A percentile compares a stretch with the other conserved stretches of the same genome.
phyloP scores from a whole-genome alignment of 2,329 filamentous ascomycete species.

The Hypoxylon sp. region DNA sequence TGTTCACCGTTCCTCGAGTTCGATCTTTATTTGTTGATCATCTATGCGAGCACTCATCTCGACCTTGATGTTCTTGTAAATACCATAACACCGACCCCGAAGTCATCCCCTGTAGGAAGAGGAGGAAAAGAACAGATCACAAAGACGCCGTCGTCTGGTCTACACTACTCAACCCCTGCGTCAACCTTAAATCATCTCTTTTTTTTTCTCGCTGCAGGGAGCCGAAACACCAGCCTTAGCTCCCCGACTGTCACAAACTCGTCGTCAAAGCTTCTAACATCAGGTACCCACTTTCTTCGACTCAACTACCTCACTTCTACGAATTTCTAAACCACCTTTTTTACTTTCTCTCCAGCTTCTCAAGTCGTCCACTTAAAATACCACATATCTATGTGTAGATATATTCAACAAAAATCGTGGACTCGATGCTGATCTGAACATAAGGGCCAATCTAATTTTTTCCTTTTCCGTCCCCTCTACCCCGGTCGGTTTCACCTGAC shows the following conservation, averaged over 20 bases:
- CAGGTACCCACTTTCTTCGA: slow-evolving; percentile 27
- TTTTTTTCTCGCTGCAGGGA: slow-evolving; percentile 28
- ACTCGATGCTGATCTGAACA: slow-evolving; percentile 34
- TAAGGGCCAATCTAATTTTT: slow-evolving; percentile 14
- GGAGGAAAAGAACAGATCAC: slow-evolving; percentile 1
- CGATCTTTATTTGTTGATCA: slow-evolving; percentile 7
- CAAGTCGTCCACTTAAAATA: slow-evolving; percentile 11
- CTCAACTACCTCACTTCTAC: slow-evolving; percentile 1
- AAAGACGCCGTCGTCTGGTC: slow-evolving; percentile 9
- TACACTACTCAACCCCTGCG: slow-evolving; percentile 13
- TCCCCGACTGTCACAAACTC: slow-evolving; percentile 19
- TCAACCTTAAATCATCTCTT: slow-evolving; percentile 37
- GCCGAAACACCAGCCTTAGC: slow-evolving; percentile 39
- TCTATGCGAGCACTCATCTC: not conserved
- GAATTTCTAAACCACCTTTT: slow-evolving; percentile 4
- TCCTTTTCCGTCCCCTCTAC: slow-evolving; percentile 8
- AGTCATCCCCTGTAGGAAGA: slow-evolving; percentile 9
- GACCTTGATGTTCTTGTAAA: not conserved
- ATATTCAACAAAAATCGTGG: not conserved
- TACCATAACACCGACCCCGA: slow-evolving; percentile 1
- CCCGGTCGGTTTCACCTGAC: slow-evolving; percentile 30
- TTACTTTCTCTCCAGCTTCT: slow-evolving; percentile 5
- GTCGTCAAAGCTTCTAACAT: slow-evolving; percentile 35
- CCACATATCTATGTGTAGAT: slow-evolving; percentile 9
- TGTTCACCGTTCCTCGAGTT: slow-evolving; percentile 12